phyloP scores from a whole-genome alignment of 139 green algal genomes.

The Klebsormidium nitens region DNA sequence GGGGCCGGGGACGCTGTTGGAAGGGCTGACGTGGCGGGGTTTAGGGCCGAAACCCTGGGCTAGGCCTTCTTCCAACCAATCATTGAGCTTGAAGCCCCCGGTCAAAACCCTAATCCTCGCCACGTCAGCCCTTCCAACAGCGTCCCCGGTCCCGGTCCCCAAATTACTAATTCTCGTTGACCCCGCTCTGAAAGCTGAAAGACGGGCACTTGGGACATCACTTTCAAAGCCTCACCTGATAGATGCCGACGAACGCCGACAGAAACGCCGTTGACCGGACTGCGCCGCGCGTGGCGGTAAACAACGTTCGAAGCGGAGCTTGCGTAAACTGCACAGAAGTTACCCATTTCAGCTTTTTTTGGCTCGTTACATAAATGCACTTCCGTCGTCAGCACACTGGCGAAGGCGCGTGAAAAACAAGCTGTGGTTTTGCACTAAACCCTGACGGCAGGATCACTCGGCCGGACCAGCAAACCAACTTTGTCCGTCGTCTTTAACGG shows the following conservation, averaged over 20 bases:
- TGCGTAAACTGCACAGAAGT: conserved; percentile 51
- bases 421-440: too few species aligned
- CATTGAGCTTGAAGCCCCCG: neutral
- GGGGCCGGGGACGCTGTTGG: too few species aligned
- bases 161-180: neutral
- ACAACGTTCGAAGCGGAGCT: conserved; percentile 35
- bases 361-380: too few species aligned
- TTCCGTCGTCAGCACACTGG: too few species aligned
- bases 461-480: too few species aligned
- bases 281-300: conserved; percentile 13
- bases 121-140: neutral
- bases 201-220: neutral
- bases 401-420: too few species aligned
- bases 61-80: neutral
- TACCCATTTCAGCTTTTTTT: too few species aligned
- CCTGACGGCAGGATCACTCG: too few species aligned
- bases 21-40: too few species aligned
- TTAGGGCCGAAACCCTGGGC: too few species aligned
- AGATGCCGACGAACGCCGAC: conserved; percentile 34
- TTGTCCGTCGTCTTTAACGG: too few species aligned
- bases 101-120: neutral
- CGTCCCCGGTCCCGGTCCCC: neutral
- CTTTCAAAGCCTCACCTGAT: conserved; percentile 21
- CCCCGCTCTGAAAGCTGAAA: neutral
- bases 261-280: conserved; percentile 33